A percentile compares a stretch with the other conserved stretches of the same genome.
These are phyloP conservation scores for Penicillium nucicola DNA, from an alignment of 495 filamentous ascomycete genomes.

Conservation along the genomic window DNA sequence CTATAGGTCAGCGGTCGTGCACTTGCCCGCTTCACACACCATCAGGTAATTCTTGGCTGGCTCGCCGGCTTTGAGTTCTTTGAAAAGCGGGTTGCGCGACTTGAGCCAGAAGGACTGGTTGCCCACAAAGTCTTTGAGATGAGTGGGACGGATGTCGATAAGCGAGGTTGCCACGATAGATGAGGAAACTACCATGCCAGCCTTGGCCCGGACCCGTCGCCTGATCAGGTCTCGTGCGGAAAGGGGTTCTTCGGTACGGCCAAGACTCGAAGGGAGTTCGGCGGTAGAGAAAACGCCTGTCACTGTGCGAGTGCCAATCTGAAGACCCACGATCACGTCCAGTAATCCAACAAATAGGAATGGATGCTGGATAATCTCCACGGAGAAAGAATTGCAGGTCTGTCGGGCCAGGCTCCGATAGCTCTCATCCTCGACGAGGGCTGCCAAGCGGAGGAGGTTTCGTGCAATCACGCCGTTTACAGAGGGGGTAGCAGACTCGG, in stretches of 20 bases:
- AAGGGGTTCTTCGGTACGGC: constrained; percentile 25
- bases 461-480: constrained; percentile 80
- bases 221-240: constrained; percentile 36
- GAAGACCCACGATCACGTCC: constrained; percentile 69
- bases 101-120: constrained; percentile 52
- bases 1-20: constrained; percentile 41
- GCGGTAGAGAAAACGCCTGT: constrained; percentile 39
- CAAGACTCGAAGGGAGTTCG: constrained; percentile 16
- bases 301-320: constrained; percentile 48
- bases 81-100: constrained; percentile 45
- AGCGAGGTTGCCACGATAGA: constrained; percentile 33
- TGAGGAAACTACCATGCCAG: constrained; percentile 37
- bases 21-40: constrained; percentile 50
- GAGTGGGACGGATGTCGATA: constrained; percentile 37
- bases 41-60: constrained; percentile 43
- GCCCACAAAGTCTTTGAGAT: constrained; percentile 50
- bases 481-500: constrained; percentile 86
- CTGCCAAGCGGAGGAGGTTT: constrained; percentile 77
- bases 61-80: constrained; percentile 38
- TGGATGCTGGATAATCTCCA: constrained; percentile 88
- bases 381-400: constrained; percentile 80
- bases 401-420: constrained; percentile 65
- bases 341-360: constrained; percentile 82
- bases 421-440: constrained; percentile 62
- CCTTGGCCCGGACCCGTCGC: constrained; percentile 36